Conservation (phyloP, 148 eudicot species). For the Pharnaceum exiguum region DNA sequence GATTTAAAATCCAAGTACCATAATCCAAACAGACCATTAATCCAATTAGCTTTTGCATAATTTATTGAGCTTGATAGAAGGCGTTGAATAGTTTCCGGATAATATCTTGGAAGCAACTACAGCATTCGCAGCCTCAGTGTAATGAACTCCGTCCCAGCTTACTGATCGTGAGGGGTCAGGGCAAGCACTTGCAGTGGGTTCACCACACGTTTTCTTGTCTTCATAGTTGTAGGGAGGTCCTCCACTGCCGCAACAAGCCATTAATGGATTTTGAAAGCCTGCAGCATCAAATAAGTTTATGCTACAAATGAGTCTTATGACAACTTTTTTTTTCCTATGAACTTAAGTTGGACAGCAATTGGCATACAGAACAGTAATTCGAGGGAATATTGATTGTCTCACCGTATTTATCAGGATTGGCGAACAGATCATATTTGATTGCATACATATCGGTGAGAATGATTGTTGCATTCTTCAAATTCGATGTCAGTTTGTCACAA, state of each 20-base stretch:
- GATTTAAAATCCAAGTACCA: too few relatives aligned
- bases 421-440: constrained; percentile 41
- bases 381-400: neutral
- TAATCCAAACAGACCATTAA: too few relatives aligned
- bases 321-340: neutral
- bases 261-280: constrained; percentile 41
- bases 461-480: constrained; percentile 25
- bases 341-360: neutral
- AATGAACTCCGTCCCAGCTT: constrained; percentile 43
- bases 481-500: constrained; percentile 23
- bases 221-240: constrained; percentile 45
- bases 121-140: constrained; percentile 36
- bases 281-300: neutral
- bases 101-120: constrained; percentile 27
- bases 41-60: constrained; percentile 8
- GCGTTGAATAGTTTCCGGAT: constrained; percentile 22
- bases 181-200: constrained; percentile 24
- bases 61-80: constrained; percentile 11
- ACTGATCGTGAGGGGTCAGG: constrained; percentile 25
- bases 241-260: constrained; percentile 46
- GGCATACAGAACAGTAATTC: neutral
- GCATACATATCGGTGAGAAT: constrained; percentile 40
- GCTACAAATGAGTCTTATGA: neutral
- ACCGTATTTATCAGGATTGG: constrained; percentile 37
- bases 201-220: constrained; percentile 23